Percentiles rank a stretch among this genome's conserved stretches.
phyloP scores from a whole-genome alignment of 106 monocot genomes.

The Platanthera guangdongensis region DNA sequence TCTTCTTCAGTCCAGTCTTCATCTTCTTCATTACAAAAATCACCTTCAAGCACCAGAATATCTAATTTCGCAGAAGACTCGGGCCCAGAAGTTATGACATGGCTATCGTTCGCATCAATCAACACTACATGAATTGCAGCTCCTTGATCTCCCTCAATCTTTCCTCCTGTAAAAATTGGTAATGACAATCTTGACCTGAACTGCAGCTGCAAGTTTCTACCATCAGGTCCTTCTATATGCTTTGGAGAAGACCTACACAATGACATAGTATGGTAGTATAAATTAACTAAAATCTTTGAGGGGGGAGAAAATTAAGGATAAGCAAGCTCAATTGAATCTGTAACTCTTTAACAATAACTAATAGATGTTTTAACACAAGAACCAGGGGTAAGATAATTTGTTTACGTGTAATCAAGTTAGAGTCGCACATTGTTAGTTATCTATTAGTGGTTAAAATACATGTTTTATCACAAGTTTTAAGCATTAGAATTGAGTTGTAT shows the following conservation, averaged over 20 bases:
- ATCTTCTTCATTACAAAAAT: constrained; percentile 33
- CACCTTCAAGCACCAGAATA: constrained; percentile 31
- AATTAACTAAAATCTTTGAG: not conserved
- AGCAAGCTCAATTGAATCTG: constrained; percentile 3
- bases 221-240: constrained; percentile 35
- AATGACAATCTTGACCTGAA: constrained; percentile 31
- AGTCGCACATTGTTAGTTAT: too few relatives aligned
- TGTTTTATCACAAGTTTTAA: too few relatives aligned
- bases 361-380: not conserved
- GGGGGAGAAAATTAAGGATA: not conserved
- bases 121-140: constrained; percentile 43
- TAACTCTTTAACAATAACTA: not conserved
- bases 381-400: not conserved
- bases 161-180: constrained; percentile 38
- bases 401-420: too few relatives aligned
- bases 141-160: constrained; percentile 41
- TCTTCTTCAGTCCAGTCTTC: constrained; percentile 32
- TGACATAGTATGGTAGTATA: not conserved
- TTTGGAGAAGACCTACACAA: constrained; percentile 29
- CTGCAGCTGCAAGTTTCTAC: constrained; percentile 36
- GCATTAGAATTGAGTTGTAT: too few relatives aligned
- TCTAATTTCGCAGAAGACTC: constrained; percentile 35
- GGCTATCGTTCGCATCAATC: constrained; percentile 27
- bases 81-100: constrained; percentile 29
- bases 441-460: too few relatives aligned